Conservation (phyloP, 2,329 filamentous ascomycete genomes). For the Xylariomycetidae sp. region DNA sequence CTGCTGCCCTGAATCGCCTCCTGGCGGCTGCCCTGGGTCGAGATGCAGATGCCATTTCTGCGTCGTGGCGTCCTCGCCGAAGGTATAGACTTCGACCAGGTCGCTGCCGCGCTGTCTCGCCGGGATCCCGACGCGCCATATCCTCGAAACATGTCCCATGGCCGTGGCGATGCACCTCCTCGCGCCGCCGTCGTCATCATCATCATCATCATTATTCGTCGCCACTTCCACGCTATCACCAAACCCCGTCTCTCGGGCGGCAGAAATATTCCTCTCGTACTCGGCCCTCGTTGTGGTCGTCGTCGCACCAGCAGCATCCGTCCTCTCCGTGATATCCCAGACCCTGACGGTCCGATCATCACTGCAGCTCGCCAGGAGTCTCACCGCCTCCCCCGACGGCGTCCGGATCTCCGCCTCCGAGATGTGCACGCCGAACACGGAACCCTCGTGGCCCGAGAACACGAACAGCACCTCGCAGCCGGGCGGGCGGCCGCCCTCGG, state of each 20-base stretch:
- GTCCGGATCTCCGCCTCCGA: conserved; percentile 51
- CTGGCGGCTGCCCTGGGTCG: conserved; percentile 11
- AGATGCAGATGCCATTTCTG: conserved; percentile 64
- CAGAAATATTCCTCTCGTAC: conserved; percentile 22
- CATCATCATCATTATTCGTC: conserved; percentile 19
- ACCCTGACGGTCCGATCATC: conserved; percentile 87
- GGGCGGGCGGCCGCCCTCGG: not conserved
- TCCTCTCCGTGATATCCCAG: conserved; percentile 73
- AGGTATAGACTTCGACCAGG: conserved; percentile 60
- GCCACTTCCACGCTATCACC: conserved; percentile 34
- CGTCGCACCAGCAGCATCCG: too few species aligned
- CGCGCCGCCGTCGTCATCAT: too few species aligned
- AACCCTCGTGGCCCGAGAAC: conserved; percentile 76
- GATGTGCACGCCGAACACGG: conserved; percentile 84
- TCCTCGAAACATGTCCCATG: conserved; percentile 85
- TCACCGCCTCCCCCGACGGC: conserved; percentile 34
- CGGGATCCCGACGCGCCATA: conserved; percentile 79
- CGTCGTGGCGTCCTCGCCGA: conserved; percentile 78
- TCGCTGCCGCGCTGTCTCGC: conserved; percentile 14
- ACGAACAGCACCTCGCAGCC: conserved; percentile 45
- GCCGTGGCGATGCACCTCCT: conserved; percentile 57
- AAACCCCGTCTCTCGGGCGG: conserved; percentile 59
- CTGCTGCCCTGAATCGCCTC: too few species aligned
- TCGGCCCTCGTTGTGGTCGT: conserved; percentile 10
- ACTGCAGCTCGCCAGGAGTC: conserved; percentile 85